These are phyloP conservation scores for Saturnispora saitoi DNA, from an alignment of 805 yeast species.

Conservation along the genomic window DNA sequence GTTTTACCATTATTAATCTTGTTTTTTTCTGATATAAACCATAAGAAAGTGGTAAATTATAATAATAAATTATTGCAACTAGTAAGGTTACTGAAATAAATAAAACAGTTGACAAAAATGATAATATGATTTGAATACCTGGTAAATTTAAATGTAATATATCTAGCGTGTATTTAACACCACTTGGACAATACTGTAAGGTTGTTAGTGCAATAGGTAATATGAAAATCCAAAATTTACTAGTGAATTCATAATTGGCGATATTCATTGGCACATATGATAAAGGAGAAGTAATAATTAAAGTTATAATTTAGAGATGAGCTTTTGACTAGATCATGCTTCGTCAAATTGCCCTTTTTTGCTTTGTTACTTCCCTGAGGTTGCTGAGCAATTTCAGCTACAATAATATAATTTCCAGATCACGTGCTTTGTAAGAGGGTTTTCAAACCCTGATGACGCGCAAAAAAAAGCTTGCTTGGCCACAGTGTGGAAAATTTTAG, in stretches of 20 bases:
- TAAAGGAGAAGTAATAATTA: no score
- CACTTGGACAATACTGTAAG: background rate
- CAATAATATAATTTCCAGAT: background rate
- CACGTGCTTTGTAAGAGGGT: slow-evolving; percentile 11
- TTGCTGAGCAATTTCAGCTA: background rate
- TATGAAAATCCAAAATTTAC: background rate
- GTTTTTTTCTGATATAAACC: slow-evolving; percentile 2
- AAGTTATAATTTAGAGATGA: no score
- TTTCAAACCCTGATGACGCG: slow-evolving; percentile 1
- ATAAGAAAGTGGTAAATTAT: slow-evolving; percentile 2
- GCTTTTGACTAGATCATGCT: no score
- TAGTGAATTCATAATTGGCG: background rate
- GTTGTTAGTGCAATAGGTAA: background rate
- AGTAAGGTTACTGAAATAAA: background rate
- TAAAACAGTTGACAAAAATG: background rate
- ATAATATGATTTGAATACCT: background rate
- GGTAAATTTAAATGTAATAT: background rate
- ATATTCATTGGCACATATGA: no score
- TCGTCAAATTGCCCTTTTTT: no score
- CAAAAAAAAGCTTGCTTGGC: background rate
- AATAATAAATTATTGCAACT: background rate
- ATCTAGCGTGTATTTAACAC: background rate
- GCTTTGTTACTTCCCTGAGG: no score
- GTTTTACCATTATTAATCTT: background rate
- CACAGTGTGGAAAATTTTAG: slow-evolving; percentile 4